Percentiles rank a stretch among this genome's conserved stretches.
phyloP scores from a whole-genome alignment of 2,329 filamentous ascomycete species.

The Sarocladiaceae sp. region DNA sequence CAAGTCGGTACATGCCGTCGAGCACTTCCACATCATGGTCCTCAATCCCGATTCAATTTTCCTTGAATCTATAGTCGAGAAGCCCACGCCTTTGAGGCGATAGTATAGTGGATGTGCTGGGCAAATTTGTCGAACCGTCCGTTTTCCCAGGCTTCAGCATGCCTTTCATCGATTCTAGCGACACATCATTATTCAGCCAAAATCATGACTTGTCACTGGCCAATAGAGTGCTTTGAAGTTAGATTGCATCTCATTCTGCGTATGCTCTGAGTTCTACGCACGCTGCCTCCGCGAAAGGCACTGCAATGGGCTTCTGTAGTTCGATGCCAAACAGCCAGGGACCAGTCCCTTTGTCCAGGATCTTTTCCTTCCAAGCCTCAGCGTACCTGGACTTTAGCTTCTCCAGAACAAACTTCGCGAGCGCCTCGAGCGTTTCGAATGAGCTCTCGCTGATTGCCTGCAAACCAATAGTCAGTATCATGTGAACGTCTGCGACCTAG shows the following conservation, averaged over 20 bases:
- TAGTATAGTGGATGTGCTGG: too few species aligned
- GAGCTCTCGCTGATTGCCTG: conserved; percentile 52
- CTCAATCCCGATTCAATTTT: conserved; percentile 69
- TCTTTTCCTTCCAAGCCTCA: not conserved
- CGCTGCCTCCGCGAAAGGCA: conserved; percentile 68
- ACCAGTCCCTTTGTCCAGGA: conserved; percentile 19
- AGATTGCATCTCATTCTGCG: too few species aligned
- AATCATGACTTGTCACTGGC: too few species aligned
- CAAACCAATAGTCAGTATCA: not conserved
- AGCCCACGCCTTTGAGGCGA: not conserved
- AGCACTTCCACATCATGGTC: conserved; percentile 95
- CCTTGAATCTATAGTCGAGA: not conserved
- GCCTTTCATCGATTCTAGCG: too few species aligned
- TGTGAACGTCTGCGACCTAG: too few species aligned
- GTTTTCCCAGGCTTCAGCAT: too few species aligned
- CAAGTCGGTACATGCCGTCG: conserved; percentile 81
- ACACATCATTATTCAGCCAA: too few species aligned
- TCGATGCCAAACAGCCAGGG: conserved; percentile 56
- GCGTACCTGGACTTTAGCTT: conserved; percentile 29
- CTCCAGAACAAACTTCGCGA: conserved; percentile 45
- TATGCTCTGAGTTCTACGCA: conserved; percentile 53
- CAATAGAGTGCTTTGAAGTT: not conserved
- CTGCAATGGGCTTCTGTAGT: conserved; percentile 70
- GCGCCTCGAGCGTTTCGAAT: conserved; percentile 61
- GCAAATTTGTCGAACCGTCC: too few species aligned